phyloP scores from a whole-genome alignment of 768 basidiomycete species.

The Boletus coccyginus region DNA sequence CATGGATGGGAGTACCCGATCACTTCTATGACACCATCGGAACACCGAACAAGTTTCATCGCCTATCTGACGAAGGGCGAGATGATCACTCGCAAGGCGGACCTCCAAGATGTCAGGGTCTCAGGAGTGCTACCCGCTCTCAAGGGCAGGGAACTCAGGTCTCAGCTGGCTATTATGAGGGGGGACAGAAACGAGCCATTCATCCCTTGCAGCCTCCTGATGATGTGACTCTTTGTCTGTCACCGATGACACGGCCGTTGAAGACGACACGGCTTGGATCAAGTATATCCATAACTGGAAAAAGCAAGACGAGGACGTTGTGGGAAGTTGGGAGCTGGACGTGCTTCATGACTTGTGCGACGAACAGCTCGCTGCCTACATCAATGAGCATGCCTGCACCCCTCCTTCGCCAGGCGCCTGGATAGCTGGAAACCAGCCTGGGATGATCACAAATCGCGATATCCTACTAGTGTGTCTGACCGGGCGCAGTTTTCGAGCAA shows the following conservation, averaged over 20 bases:
- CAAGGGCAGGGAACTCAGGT: not conserved
- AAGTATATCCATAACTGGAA: not conserved
- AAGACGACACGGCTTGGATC: constrained; percentile 1
- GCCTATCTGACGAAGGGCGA: not conserved
- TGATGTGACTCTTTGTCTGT: not conserved
- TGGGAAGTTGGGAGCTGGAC: not conserved
- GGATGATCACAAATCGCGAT: not conserved
- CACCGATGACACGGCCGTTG: not conserved
- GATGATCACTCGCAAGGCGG: not conserved
- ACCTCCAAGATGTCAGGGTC: not conserved
- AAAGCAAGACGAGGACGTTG: not conserved
- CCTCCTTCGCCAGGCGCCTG: not conserved
- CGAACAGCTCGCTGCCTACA: not conserved
- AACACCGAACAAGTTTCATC: not conserved
- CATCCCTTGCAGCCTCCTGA: not conserved
- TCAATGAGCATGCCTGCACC: not conserved
- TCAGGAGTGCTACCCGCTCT: not conserved
- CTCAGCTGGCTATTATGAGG: not conserved
- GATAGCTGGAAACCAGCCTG: not conserved
- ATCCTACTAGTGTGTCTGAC: not conserved
- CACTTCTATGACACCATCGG: not conserved
- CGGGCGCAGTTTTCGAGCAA: not conserved
- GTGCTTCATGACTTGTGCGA: not conserved
- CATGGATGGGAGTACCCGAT: not conserved
- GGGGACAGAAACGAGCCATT: not conserved